Percentiles rank a stretch among this genome's conserved stretches.
Evolutionary conservation across 441 rosid genomes (phyloP).

Genomic region (Geranium incanum): DNA sequence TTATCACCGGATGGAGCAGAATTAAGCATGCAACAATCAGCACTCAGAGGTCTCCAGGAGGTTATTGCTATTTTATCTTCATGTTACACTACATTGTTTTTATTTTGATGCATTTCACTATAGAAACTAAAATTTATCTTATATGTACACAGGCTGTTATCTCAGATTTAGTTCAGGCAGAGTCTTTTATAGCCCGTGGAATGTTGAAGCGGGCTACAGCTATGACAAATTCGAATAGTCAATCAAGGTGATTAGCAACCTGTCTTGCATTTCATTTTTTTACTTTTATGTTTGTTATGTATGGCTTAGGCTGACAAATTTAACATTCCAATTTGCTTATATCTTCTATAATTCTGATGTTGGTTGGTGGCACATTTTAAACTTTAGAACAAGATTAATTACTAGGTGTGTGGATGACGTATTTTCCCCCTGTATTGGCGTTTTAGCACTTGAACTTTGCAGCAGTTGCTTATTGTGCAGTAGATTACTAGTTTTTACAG

Average conservation of each 20-base stretch:
- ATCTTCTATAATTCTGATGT: not conserved
- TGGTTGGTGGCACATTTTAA: not conserved
- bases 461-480: not conserved
- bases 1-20: slow-evolving; percentile 59
- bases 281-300: not conserved
- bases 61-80: slow-evolving; percentile 22
- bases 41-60: slow-evolving; percentile 67
- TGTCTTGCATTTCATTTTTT: not conserved
- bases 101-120: slow-evolving; percentile 6
- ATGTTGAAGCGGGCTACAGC: slow-evolving; percentile 82
- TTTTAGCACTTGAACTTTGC: not conserved
- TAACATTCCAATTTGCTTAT: not conserved
- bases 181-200: slow-evolving; percentile 58
- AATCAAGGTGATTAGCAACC: slow-evolving; percentile 52
- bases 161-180: slow-evolving; percentile 52
- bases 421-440: not conserved
- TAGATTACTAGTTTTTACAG: not conserved
- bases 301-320: not conserved
- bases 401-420: not conserved
- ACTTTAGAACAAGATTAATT: not conserved
- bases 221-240: slow-evolving; percentile 69
- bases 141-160: slow-evolving; percentile 41
- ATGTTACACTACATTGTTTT: not conserved
- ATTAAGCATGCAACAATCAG: slow-evolving; percentile 57
- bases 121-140: slow-evolving; percentile 16